Evolutionary conservation across 2,329 filamentous ascomycete species (phyloP).

Genomic region (Fusarium setosum): DNA sequence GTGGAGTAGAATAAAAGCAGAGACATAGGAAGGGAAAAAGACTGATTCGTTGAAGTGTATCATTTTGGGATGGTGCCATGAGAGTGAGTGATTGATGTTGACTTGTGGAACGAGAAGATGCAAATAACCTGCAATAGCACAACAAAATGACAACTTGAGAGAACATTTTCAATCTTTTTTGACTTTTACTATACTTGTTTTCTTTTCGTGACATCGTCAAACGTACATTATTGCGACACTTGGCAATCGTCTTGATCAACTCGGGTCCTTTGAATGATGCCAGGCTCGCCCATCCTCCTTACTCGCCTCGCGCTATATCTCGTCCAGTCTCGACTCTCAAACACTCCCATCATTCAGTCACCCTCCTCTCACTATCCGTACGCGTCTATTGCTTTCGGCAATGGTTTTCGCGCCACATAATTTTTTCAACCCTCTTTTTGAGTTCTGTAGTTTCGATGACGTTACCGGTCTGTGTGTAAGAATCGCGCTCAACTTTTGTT

Average conservation of each 20-base stretch:
- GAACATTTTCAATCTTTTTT: neutral
- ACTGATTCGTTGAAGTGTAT: conserved; percentile 15
- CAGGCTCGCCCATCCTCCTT: too few species aligned
- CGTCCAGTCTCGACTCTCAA: too few species aligned
- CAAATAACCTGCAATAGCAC: neutral
- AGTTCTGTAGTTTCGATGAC: neutral
- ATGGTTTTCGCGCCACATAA: neutral
- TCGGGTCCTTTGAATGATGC: too few species aligned
- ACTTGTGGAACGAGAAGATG: neutral
- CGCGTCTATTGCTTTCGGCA: neutral
- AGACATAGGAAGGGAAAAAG: conserved; percentile 15
- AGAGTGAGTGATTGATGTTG: neutral
- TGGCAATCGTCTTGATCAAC: too few species aligned
- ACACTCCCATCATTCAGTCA: neutral
- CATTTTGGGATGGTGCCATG: neutral
- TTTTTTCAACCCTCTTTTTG: too few species aligned
- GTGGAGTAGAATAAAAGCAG: conserved; percentile 18
- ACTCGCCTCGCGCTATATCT: too few species aligned
- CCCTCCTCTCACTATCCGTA: neutral
- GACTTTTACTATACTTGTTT: neutral
- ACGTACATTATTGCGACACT: too few species aligned
- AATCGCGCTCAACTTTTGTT: neutral
- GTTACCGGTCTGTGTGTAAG: neutral
- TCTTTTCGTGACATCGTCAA: neutral
- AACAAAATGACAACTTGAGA: neutral